phyloP scores from a whole-genome alignment of 257 asterid species.

The Penstemon barbatus region DNA sequence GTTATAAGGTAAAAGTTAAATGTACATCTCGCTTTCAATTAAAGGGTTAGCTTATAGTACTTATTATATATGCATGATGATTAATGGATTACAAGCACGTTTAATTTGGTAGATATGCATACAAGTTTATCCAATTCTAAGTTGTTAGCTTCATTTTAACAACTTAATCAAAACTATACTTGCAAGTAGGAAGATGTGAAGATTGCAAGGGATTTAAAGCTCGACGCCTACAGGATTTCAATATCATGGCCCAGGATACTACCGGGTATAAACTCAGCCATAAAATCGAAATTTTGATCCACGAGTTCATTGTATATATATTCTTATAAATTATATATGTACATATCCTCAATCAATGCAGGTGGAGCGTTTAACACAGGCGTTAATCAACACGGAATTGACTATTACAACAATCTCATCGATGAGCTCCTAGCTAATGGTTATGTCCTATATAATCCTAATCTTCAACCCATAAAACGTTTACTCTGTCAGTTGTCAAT shows the following conservation, averaged over 20 bases:
- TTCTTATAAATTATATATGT: neutral
- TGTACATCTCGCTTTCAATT: too few species aligned
- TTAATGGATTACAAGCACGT: too few species aligned
- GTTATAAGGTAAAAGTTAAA: conserved; percentile 36
- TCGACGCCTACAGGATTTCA: conserved; percentile 51
- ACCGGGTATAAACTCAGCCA: conserved; percentile 36
- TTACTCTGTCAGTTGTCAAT: neutral
- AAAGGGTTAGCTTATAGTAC: too few species aligned
- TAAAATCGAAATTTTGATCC: neutral
- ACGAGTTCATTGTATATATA: neutral
- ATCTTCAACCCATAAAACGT: neutral
- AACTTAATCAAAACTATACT: neutral
- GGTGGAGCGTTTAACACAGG: conserved; percentile 43
- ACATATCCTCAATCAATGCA: neutral
- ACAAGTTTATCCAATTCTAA: too few species aligned
- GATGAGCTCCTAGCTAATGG: conserved; percentile 44
- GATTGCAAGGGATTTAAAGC: conserved; percentile 39
- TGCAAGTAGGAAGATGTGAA: conserved; percentile 44
- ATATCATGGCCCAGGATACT: conserved; percentile 59
- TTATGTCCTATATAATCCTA: conserved; percentile 1
- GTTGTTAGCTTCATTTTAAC: neutral
- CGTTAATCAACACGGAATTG: conserved; percentile 39
- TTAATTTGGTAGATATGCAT: too few species aligned
- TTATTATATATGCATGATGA: too few species aligned
- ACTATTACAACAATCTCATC: conserved; percentile 43